Evolutionary conservation across 257 asterid species (phyloP), one percentile per base, ranked within the genome.

Genomic region (Knoxia roxburghii): DNA sequence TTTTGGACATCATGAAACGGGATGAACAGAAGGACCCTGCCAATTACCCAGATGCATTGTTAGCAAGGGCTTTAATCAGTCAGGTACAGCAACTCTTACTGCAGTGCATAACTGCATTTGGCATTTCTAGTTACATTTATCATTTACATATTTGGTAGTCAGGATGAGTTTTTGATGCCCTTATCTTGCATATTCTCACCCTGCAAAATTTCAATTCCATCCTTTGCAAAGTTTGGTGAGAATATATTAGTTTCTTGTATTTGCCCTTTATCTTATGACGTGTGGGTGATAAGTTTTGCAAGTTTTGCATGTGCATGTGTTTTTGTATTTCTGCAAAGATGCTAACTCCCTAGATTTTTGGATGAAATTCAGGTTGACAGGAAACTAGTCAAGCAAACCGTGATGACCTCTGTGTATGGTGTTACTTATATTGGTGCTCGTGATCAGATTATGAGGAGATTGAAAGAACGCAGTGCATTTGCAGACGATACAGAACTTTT

Each of bases 401-500:
- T 93, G 69, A 93, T 93, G 99, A 93, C 99, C 76, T 93, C 99
- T 65, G 99, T 93, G 59, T 93, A 93, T 80, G 99, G 99, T 58
- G 99, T 93, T 72, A 93, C 99, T n/a, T 90, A 85, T 72, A 77
- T 86, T 79, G 99, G 99, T 67, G 99, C 99, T 58, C 91, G 99
- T 64, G 97, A 93, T 77, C 99, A 93, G 73, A 93, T 93, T 65
- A 86, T 82, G 79, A 85, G 86, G 78, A 88, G 97, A 77, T 75
- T 93, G 75, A 93, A 86, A 82, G 99, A 93, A 74, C 95, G 99
- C 37, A 81, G 67, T 64, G 82, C 81, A 62, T 77, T 90, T 80
- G 84, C 78, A 15, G 97, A 93, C 32, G 87, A 88, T 35, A 24
- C 82, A 24, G 94, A 90, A 78, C 76, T 85, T 55, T 93, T 83